Evolutionary conservation across 805 yeast genomes (phyloP).

Genomic region (Lipomyces spencermartinsiae): DNA sequence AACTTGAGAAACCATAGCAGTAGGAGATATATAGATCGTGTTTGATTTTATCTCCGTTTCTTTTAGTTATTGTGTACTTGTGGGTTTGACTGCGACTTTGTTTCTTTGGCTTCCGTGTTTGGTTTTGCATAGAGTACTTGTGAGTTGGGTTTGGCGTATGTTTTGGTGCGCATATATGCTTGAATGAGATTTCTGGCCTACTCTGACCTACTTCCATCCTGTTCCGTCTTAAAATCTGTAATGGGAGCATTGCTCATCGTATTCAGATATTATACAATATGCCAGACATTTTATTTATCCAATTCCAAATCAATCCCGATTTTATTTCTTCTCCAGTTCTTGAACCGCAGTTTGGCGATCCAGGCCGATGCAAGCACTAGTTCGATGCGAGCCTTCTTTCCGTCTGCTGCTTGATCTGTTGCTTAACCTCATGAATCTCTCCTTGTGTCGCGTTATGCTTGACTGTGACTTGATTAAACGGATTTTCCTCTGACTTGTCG

Average conservation of each 20-base stretch:
- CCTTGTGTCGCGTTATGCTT: slow-evolving; percentile 64
- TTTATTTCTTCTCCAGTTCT: not conserved
- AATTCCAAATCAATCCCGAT: not conserved
- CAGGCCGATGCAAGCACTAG: not conserved
- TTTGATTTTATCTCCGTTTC: not conserved
- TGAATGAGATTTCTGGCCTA: not conserved
- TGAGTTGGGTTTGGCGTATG: not conserved
- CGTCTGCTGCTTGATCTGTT: slow-evolving; percentile 56
- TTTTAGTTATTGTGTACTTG: not conserved
- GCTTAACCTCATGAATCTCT: slow-evolving; percentile 56
- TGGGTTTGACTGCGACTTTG: not conserved
- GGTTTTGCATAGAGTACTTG: slow-evolving; percentile 1
- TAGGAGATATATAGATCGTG: not conserved
- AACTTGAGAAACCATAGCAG: not conserved
- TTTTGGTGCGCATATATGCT: not conserved
- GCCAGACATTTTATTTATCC: not conserved
- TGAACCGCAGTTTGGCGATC: not conserved
- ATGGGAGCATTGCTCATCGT: not conserved
- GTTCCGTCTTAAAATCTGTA: not conserved
- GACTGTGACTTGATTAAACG: slow-evolving; percentile 78
- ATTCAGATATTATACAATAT: not conserved
- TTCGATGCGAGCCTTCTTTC: slow-evolving; percentile 49
- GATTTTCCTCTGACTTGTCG: slow-evolving; percentile 79
- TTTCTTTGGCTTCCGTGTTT: not conserved
- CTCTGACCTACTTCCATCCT: not conserved